Conservation (phyloP, 805 yeast species). For the Nakazawaea ishiwadae region DNA sequence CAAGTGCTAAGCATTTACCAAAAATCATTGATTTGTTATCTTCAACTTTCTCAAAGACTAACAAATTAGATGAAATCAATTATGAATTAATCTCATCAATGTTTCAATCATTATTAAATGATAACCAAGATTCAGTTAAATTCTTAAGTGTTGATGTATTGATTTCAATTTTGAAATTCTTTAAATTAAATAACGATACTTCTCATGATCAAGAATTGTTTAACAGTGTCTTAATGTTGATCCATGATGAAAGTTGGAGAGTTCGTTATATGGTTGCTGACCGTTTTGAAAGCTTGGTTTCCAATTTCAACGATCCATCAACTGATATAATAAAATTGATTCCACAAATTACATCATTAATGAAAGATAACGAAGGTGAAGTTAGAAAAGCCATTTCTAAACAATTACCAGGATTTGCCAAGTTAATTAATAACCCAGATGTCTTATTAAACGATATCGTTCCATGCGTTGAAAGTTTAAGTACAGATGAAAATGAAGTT, state of each 20-base stretch:
- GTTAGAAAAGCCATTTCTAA: conserved; percentile 93
- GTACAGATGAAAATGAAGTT: conserved; percentile 87
- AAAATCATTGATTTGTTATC: conserved; percentile 55
- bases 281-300: conserved; percentile 70
- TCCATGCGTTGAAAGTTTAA: conserved; percentile 78
- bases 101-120: conserved; percentile 74
- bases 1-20: conserved; percentile 87
- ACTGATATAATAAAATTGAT: conserved; percentile 52
- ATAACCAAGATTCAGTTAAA: conserved; percentile 93
- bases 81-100: conserved; percentile 77
- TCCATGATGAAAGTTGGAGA: conserved; percentile 93
- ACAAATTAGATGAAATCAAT: conserved; percentile 51
- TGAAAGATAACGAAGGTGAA: conserved; percentile 94
- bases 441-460: conserved; percentile 63
- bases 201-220: conserved; percentile 61
- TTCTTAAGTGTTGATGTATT: conserved; percentile 84
- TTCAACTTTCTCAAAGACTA: conserved; percentile 26
- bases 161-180: conserved; percentile 71
- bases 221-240: conserved; percentile 61
- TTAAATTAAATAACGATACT: conserved; percentile 51
- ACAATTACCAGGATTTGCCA: conserved; percentile 76
- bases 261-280: conserved; percentile 99
- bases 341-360: conserved; percentile 67
- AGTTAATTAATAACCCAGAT: conserved; percentile 36
- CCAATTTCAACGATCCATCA: conserved; percentile 53